phyloP scores from a whole-genome alignment of 495 filamentous ascomycete genomes.

The Neurospora africana region DNA sequence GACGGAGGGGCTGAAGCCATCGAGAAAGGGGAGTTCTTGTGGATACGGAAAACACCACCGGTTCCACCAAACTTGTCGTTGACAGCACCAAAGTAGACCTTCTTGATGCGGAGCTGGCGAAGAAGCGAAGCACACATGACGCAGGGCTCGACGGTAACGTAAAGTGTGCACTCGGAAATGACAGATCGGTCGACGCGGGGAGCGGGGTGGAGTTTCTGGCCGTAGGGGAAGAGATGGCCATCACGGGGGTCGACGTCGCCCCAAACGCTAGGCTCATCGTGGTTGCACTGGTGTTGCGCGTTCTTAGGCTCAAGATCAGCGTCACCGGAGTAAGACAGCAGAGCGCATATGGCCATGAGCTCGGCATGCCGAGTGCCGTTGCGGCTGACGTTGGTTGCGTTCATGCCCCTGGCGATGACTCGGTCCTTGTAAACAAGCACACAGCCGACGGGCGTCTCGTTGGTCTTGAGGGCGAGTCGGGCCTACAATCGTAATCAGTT shows the following conservation, averaged over 20 bases:
- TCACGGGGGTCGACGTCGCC: conserved; percentile 34
- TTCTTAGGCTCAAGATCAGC: conserved; percentile 9
- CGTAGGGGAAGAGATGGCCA: conserved; percentile 38
- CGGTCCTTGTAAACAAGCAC: conserved; percentile 67
- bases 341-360: conserved; percentile 67
- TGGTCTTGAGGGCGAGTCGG: conserved; percentile 62
- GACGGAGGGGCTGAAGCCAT: conserved; percentile 17
- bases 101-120: conserved; percentile 67
- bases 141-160: conserved; percentile 95
- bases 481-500: conserved; percentile 39
- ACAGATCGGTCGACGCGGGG: conserved; percentile 39
- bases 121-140: conserved; percentile 96
- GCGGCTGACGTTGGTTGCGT: conserved; percentile 81
- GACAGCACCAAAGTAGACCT: conserved; percentile 85
- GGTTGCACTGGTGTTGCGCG: background rate
- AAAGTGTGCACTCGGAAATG: conserved; percentile 65
- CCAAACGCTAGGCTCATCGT: conserved; percentile 17
- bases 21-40: conserved; percentile 51
- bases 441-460: conserved; percentile 94
- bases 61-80: conserved; percentile 96
- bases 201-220: conserved; percentile 37
- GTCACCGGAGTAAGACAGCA: conserved; percentile 25
- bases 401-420: conserved; percentile 82
- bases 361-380: conserved; percentile 92
- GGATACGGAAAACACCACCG: conserved; percentile 78